Conservation (phyloP, 2,329 filamentous ascomycete species). For the Pyricularia grisea region DNA sequence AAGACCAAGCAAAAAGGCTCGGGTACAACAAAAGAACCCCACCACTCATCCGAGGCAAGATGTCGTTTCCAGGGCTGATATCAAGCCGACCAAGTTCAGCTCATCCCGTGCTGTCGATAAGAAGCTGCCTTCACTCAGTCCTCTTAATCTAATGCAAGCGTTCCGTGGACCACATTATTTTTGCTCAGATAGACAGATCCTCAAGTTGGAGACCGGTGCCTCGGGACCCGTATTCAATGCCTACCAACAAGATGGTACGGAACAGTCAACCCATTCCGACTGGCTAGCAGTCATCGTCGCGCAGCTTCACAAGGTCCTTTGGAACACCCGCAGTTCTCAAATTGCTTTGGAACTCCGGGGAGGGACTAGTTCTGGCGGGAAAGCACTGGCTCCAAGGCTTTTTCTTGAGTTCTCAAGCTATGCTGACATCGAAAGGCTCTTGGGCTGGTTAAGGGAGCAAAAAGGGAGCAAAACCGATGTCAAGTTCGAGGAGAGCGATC, state of each 20-base stretch:
- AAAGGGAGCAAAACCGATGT: neutral
- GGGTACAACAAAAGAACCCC: neutral
- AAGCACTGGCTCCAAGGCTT: neutral
- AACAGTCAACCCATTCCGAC: neutral
- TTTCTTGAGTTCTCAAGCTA: constrained; percentile 4
- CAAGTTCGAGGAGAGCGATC: neutral
- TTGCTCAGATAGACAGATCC: neutral
- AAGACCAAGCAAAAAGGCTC: neutral
- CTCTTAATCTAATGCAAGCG: neutral
- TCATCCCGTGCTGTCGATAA: neutral
- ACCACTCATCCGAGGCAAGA: neutral
- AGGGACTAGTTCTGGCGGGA: neutral
- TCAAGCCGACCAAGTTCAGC: neutral
- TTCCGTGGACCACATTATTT: neutral
- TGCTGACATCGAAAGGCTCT: constrained; percentile 3
- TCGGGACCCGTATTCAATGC: neutral
- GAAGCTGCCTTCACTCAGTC: neutral
- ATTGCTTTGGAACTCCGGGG: neutral
- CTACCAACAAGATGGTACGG: neutral
- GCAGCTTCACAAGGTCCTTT: neutral
- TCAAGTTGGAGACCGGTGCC: neutral
- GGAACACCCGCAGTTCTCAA: neutral
- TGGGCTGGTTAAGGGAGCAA: constrained; percentile 1
- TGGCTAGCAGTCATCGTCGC: constrained; percentile 2
- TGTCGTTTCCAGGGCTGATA: neutral